These are phyloP conservation scores for Mucor plumbeus DNA, from an alignment of 371 early-diverging fungal species.

Conservation along the genomic window DNA sequence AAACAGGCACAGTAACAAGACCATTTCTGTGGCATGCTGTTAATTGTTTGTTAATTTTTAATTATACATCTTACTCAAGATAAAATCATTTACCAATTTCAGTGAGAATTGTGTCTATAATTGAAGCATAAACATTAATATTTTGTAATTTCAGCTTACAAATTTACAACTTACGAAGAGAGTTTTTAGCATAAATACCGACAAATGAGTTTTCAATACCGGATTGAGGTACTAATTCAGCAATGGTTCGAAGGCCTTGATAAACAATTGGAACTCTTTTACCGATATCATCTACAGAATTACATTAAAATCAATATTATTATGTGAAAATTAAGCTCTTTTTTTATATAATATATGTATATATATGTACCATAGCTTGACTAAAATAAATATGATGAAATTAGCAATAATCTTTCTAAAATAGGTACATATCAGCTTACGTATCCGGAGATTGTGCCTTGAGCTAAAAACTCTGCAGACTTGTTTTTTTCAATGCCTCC, in stretches of 20 bases:
- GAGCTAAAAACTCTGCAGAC: slow-evolving; percentile 35
- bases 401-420: slow-evolving; percentile 25
- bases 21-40: slow-evolving; percentile 47
- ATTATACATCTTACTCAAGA: neutral
- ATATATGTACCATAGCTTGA: slow-evolving; percentile 30
- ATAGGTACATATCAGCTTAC: slow-evolving; percentile 31
- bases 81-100: slow-evolving; percentile 36
- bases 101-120: slow-evolving; percentile 39
- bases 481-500: slow-evolving; percentile 45
- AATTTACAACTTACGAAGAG: slow-evolving; percentile 42
- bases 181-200: slow-evolving; percentile 55
- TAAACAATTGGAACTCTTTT: slow-evolving; percentile 26
- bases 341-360: too few species aligned
- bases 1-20: slow-evolving; percentile 52
- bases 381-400: slow-evolving; percentile 20
- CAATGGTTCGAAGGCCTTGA: slow-evolving; percentile 35
- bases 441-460: slow-evolving; percentile 18
- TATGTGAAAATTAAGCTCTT: neutral
- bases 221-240: slow-evolving; percentile 49
- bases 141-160: neutral
- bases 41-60: neutral
- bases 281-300: slow-evolving; percentile 28
- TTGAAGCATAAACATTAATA: neutral
- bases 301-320: neutral
- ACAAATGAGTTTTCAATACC: slow-evolving; percentile 52